Base-by-base conservation (phyloP, 2,329 filamentous ascomycete species). In the Whalleya microplaca region DNA sequence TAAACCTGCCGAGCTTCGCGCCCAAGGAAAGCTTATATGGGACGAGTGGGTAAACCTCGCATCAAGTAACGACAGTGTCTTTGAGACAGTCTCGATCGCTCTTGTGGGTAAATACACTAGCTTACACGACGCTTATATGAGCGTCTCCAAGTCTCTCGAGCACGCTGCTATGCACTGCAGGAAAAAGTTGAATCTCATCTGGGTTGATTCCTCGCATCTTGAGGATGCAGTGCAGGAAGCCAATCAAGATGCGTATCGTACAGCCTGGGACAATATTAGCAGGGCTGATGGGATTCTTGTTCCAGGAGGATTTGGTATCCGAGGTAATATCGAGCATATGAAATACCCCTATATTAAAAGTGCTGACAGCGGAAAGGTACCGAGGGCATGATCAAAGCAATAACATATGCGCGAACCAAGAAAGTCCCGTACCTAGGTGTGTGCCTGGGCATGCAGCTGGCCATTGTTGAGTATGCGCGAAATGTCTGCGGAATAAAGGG, bases 61-160 rank as follows among this genome's bases (percentile, higher is more conserved):
- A 4, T 81, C 83, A 7, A 82, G 84, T 18, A 84, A 90, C 68
- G 84, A 90, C 68, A 82, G 88, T 53, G 79, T 88, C 48, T 81
- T 84, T 54, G 87, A 91, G 43, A 80, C 83, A 0, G 88, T 98
- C 55, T 83, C 83, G 41, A 96, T 99, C 71, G 92, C 86, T 8
- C 80, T 99, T 12, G 93, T 98, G 10, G 95, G 95, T 65, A 98
- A 98, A 76, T 99, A 99, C 73, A 88, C 87, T 20, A 85, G 86
- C 51, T 84, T 94, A 3, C 87, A 92, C 52, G 94, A 98, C 89
- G 89, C 90, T 2, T 97, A 97, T 69, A 81, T 96, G 41, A 90
- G 85, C 41, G 88, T 96, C 40, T 82, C 86, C 72, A 97, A 97
- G 76, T 86, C 92, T 0, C 82, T 98, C 2, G 94, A 98, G 75